phyloP scores from a whole-genome alignment of 371 early-diverging fungal genomes.

The Mortierella sp. region DNA sequence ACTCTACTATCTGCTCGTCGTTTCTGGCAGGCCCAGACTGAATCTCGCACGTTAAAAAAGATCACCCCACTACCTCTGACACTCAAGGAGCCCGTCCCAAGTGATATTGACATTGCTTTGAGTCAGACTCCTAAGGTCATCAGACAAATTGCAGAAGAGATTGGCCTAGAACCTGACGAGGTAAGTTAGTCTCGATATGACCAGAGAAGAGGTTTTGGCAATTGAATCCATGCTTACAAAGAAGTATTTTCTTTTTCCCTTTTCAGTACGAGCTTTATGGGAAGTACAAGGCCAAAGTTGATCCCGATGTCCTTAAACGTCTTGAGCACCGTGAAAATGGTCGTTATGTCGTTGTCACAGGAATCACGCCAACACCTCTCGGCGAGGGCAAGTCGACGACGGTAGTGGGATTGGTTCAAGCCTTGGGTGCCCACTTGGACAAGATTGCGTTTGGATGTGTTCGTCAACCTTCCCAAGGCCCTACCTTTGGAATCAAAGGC shows the following conservation, averaged over 20 bases:
- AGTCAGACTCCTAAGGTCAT: constrained; percentile 90
- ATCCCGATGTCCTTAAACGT: constrained; percentile 83
- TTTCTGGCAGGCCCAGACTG: constrained; percentile 67
- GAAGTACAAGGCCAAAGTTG: constrained; percentile 91
- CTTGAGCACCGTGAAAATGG: constrained; percentile 85
- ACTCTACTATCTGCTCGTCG: constrained; percentile 83
- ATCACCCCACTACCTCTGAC: constrained; percentile 75
- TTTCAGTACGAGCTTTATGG: constrained; percentile 89
- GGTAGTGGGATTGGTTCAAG: constrained; percentile 94
- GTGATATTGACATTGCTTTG: constrained; percentile 94
- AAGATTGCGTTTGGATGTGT: constrained; percentile 94
- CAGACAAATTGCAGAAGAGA: constrained; percentile 82
- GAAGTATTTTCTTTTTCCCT: background rate
- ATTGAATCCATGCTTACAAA: background rate
- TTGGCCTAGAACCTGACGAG: constrained; percentile 81
- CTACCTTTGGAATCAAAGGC: constrained; percentile 98
- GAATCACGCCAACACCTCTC: constrained; percentile 97
- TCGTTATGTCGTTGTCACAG: constrained; percentile 96
- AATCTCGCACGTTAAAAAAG: constrained; percentile 50
- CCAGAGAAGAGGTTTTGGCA: background rate
- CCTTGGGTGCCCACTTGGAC: constrained; percentile 92
- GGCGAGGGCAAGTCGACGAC: constrained; percentile 99
- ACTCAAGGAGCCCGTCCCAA: constrained; percentile 84
- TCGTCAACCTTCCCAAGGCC: constrained; percentile 97
- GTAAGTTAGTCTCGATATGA: constrained; percentile 34